phyloP scores from a whole-genome alignment of 2,329 filamentous ascomycete species.

The Venturia asperata region DNA sequence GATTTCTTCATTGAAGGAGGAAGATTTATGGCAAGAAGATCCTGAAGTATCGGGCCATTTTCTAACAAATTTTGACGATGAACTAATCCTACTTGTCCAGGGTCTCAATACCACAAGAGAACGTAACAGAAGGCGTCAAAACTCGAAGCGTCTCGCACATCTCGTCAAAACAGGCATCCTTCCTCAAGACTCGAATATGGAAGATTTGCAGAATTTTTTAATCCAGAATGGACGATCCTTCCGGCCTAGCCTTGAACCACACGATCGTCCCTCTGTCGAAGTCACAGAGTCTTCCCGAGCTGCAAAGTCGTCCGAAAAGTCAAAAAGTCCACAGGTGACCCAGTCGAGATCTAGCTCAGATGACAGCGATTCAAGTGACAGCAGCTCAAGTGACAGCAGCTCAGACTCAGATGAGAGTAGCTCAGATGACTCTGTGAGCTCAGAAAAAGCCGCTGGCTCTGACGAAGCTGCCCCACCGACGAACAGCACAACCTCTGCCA shows the following conservation, averaged over 20 bases:
- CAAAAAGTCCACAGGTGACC: neutral
- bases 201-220: slow-evolving; percentile 34
- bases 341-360: neutral
- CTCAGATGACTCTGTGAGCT: neutral
- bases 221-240: neutral
- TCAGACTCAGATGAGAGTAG: slow-evolving; percentile 3
- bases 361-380: neutral
- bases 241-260: neutral
- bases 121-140: slow-evolving; percentile 49
- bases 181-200: slow-evolving; percentile 43
- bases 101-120: slow-evolving; percentile 46
- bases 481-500: neutral
- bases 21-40: neutral
- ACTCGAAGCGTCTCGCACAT: slow-evolving; percentile 42
- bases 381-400: neutral
- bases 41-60: slow-evolving; percentile 33
- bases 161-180: slow-evolving; percentile 50
- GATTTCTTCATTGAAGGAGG: neutral
- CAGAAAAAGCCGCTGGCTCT: neutral
- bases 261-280: neutral
- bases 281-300: neutral
- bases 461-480: neutral
- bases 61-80: neutral
- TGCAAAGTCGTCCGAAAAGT: neutral
- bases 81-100: slow-evolving; percentile 24